Evolutionary conservation across 75 land plant genomes (phyloP), one percentile per base, ranked within the genome.

Genomic region (Selaginella tamariscina): DNA sequence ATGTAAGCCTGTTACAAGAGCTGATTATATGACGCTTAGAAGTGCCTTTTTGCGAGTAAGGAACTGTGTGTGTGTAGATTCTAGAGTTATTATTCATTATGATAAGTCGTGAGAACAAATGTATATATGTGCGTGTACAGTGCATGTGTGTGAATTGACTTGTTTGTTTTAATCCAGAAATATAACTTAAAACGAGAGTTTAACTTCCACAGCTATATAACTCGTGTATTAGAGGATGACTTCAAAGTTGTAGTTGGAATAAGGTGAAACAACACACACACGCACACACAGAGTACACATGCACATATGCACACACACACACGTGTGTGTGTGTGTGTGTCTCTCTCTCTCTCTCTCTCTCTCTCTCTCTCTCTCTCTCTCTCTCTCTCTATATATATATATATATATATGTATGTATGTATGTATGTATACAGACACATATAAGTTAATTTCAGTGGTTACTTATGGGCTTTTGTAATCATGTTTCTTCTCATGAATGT

Each of bases 1-100:
- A n/a, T 39, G 49, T 15, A 59, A 59, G 26, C 26, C 62, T n/a
- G 62, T 59, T 8, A 59, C 62, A 9, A 59, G 62, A 59, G 21
- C 62, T n/a, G 62, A 59, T 59, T 59, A 59, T 21, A 23, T 59
- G 62, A 27, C 62, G 8, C 26, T 59, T 8, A 5, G 62, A 59
- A 21, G 21, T 8, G 62, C n/a, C 5, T 59, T 59, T 21, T 2
- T 59, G 27, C 23, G 26, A 5, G 62, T 59, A 59, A 39, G 49
- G 5, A 15, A 5, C 49, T 39, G n/a, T n/a, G n/a, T n/a, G n/a
- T n/a, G n/a, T n/a, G n/a, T n/a, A n/a, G n/a, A n/a, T n/a, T n/a
- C n/a, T n/a, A n/a, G n/a, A n/a, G n/a, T n/a, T n/a, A n/a, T n/a
- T n/a, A n/a, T n/a, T n/a, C n/a, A n/a, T n/a, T n/a, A n/a, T n/a